Conservation (phyloP, 1,139 yeast genomes). For the Debaryomyces udenii region DNA sequence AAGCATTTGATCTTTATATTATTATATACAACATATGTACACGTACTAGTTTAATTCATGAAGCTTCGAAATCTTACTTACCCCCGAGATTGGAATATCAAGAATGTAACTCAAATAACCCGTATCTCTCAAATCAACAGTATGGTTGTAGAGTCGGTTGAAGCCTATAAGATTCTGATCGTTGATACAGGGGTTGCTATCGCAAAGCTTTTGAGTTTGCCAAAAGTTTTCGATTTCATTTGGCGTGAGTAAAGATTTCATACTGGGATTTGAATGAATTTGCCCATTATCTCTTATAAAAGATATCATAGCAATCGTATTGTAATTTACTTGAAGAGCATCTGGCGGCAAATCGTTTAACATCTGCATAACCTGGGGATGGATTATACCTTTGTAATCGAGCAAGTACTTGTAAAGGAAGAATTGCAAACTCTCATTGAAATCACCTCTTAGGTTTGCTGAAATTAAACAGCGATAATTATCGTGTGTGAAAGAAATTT, state of each 20-base stretch:
- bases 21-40: constrained; percentile 6
- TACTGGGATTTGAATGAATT: not conserved
- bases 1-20: not conserved
- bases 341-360: constrained; percentile 21
- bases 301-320: constrained; percentile 12
- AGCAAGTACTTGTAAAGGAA: constrained; percentile 29
- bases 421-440: constrained; percentile 30
- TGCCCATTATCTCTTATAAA: constrained; percentile 8
- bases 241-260: not conserved
- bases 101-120: constrained; percentile 25
- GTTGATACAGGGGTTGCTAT: constrained; percentile 14
- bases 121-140: constrained; percentile 32
- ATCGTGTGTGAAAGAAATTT: constrained; percentile 16
- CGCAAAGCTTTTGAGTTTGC: constrained; percentile 15
- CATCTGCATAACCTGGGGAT: constrained; percentile 15
- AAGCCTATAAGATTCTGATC: constrained; percentile 12
- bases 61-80: not conserved
- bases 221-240: constrained; percentile 18
- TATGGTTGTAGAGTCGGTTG: constrained; percentile 24
- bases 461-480: constrained; percentile 28
- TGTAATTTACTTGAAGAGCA: constrained; percentile 14
- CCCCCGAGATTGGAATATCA: not conserved
- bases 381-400: constrained; percentile 19
- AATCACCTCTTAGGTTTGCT: constrained; percentile 32
- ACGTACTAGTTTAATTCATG: not conserved